Base-by-base conservation (phyloP, 2,329 filamentous ascomycete genomes). In the Cercospora canescens region DNA sequence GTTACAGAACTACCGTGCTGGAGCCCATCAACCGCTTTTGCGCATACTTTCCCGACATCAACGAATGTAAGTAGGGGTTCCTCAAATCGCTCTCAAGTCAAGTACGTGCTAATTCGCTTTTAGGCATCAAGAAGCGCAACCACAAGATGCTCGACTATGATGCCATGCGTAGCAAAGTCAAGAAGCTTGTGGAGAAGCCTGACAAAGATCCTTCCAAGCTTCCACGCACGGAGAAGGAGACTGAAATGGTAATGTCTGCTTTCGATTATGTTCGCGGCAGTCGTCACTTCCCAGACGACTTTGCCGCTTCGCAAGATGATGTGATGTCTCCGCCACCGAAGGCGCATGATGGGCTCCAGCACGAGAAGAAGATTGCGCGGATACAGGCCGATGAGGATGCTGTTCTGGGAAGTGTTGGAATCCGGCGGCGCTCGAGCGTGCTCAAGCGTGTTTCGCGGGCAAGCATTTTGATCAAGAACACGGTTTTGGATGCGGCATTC, bases 81-180 rank as follows among this genome's bases (percentile, higher is more conserved):
- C n/a, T 34, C 28, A 28, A 52, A 6, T 4, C 52, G 3, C n/a
- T 50, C 64, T 48, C 62, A 28, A 60, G 21, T 34, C 16, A 21
- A 21, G 18, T 21, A 26, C 7, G 14, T 26, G 35, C 69, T 70
- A 35, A 70, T 24, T 2, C 3, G 6, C 0, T 24, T 28, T 8
- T 71, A 91, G 88, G 88, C 81, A 97, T 99, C 81, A 99, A 98
- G 83, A 99, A 99, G 84, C 92, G 96, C 75, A 91, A 96, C 76
- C 92, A 99, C 86, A 99, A 99, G 81, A 90, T 98, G 64, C 91
- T 98, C 72, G 96, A 99, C 82, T 99, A 99, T 83, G 95, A 99
- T 79, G 89, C 94, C 18, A 89, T 98, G 81, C 92, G 95, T 69
- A 93, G 93, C 71, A 96, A 95, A 79, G 95, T 99, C 76, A 97